phyloP scores from a whole-genome alignment of 192 early-diverging fungal species.

The Lobosporangium transversale region DNA sequence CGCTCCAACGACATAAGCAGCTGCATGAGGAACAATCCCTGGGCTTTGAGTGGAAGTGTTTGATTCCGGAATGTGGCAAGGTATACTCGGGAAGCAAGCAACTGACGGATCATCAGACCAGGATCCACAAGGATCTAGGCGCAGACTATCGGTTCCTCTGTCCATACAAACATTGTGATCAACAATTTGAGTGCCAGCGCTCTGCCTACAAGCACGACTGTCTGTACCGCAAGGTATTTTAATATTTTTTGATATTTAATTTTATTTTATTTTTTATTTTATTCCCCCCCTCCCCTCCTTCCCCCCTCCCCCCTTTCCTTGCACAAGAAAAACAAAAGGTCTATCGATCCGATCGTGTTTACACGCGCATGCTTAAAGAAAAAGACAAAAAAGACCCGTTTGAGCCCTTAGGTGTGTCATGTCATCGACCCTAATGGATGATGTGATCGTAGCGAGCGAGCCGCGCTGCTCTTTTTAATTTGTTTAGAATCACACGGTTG shows the following conservation, averaged over 20 bases:
- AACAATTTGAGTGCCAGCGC: slow-evolving; percentile 40
- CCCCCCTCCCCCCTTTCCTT: too few relatives aligned
- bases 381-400: too few relatives aligned
- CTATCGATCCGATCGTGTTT: too few relatives aligned
- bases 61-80: slow-evolving; percentile 35
- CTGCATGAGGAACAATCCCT: slow-evolving; percentile 48
- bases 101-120: slow-evolving; percentile 43
- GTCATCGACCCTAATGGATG: background rate
- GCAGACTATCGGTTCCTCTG: slow-evolving; percentile 27
- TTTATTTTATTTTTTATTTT: background rate
- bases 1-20: slow-evolving; percentile 50
- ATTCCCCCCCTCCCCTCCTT: too few relatives aligned
- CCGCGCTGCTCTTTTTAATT: background rate
- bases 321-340: too few relatives aligned
- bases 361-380: too few relatives aligned
- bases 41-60: slow-evolving; percentile 46
- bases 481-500: background rate
- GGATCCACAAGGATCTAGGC: slow-evolving; percentile 49
- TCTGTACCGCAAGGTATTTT: slow-evolving; percentile 34
- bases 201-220: slow-evolving; percentile 47
- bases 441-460: background rate
- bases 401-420: background rate
- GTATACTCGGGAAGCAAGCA: slow-evolving; percentile 50
- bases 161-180: slow-evolving; percentile 26
- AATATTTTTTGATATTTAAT: background rate